Percentiles rank a stretch among this genome's conserved stretches.
These are phyloP conservation scores for Paramecium octaurelia DNA, from an alignment of 73 alveolate species.

Conservation along the genomic window DNA sequence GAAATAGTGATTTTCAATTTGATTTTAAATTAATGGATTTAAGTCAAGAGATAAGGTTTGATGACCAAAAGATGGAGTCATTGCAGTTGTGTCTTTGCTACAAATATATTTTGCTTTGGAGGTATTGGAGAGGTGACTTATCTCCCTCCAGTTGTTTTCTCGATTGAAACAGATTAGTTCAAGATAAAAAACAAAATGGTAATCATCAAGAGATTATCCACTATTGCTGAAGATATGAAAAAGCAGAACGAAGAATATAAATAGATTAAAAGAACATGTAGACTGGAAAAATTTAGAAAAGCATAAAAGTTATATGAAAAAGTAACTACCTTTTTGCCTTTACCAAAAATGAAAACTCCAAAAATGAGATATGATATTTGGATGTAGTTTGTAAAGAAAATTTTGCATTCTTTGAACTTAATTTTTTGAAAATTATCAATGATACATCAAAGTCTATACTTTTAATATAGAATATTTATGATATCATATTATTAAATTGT, in stretches of 20 bases:
- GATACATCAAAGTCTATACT: not conserved
- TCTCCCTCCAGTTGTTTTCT: slow-evolving; percentile 2
- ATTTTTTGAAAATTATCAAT: not conserved
- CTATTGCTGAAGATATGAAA: not conserved
- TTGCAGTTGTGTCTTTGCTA: not conserved
- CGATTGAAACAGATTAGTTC: slow-evolving; percentile 4
- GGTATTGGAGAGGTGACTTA: slow-evolving; percentile 12
- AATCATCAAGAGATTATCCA: not conserved
- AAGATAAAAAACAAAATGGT: not conserved
- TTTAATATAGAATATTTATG: not conserved
- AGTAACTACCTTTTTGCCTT: not conserved
- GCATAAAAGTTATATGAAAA: not conserved
- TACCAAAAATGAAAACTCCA: slow-evolving; percentile 3
- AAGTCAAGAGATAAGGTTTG: not conserved
- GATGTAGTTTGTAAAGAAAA: not conserved
- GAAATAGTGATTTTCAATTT: not conserved
- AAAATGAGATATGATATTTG: slow-evolving; percentile 29
- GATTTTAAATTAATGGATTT: not conserved
- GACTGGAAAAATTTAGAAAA: not conserved
- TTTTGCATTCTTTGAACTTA: not conserved
- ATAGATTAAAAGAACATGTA: not conserved
- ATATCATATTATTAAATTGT: not conserved
- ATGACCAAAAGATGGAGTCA: slow-evolving; percentile 48
- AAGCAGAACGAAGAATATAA: not conserved
- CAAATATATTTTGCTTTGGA: slow-evolving; percentile 15